Base-by-base conservation (phyloP, 495 filamentous ascomycete species). In the Penicillium pulvis region DNA sequence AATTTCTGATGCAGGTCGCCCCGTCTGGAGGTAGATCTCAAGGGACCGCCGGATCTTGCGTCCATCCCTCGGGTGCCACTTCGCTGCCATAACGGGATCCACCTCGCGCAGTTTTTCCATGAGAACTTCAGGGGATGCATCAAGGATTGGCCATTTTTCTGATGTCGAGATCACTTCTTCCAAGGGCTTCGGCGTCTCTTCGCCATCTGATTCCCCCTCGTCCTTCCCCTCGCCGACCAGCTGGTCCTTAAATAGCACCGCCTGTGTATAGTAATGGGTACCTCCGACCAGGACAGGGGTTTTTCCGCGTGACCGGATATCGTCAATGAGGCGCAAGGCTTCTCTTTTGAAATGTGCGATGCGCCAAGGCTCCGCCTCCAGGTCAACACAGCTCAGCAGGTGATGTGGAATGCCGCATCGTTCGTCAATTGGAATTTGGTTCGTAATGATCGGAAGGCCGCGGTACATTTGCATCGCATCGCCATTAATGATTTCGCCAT, bases 391-490 rank as follows among this genome's bases (percentile, higher is more conserved):
- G 36, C 90, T 90, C 3, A 99, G 79, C 11, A 98, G 77, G 75
- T 99, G 93, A 69, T 99, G 95, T 17, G 90, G 89, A 31, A 99
- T 81, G 23, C 88, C 90, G 57, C 87, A 82, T 67, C 86, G 86
- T 67, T 99, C 93, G 24, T 83, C 81, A 12, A 68, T 45, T 0
- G 89, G 80, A 58, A 97, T 86, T 68, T 98, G 93, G 72, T 99
- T 99, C 17, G 95, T 99, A 55, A 97, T 93, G 60, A 98, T 89
- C 1, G 94, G 92, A 19, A 99, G 79, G 9, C 93, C 95, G 35
- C 85, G 79, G 66, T 99, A 99, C 82, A 99, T 87, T 70, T 98
- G 95, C 90, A 99, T 94, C n/a, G 94, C 94, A 76, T 99, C 95
- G 51, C 90, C 92, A 69, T 99, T 99, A 79, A 99, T 91, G 53